Conservation (phyloP, 495 filamentous ascomycete species). For the Penicillium atrosanguineum region DNA sequence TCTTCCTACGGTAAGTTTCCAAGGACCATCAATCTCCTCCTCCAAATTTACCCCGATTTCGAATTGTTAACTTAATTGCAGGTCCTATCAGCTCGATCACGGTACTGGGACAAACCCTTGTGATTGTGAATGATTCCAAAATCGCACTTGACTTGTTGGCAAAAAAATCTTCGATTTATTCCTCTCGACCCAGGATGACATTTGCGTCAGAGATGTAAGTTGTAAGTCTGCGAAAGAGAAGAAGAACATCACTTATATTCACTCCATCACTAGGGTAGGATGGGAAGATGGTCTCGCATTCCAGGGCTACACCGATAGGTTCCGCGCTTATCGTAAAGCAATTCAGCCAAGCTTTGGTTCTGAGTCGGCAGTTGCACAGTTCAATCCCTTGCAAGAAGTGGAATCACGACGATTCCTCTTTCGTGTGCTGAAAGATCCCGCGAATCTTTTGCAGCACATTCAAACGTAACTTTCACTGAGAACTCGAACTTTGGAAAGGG, state of each 20-base stretch:
- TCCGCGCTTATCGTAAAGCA: slow-evolving; percentile 42
- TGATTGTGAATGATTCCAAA: slow-evolving; percentile 46
- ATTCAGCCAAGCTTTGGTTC: slow-evolving; percentile 25
- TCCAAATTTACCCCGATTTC: neutral
- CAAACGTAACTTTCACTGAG: slow-evolving; percentile 22
- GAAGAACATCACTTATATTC: neutral
- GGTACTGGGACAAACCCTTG: slow-evolving; percentile 44
- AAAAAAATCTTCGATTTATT: slow-evolving; percentile 44
- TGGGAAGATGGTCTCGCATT: slow-evolving; percentile 35
- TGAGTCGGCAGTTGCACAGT: slow-evolving; percentile 29
- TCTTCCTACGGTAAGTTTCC: slow-evolving; percentile 38
- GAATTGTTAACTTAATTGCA: slow-evolving; percentile 1
- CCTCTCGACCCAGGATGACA: slow-evolving; percentile 35
- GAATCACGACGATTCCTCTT: slow-evolving; percentile 43
- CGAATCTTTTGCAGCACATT: slow-evolving; percentile 35
- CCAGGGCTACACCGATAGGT: slow-evolving; percentile 34
- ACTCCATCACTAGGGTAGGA: neutral
- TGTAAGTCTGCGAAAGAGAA: too few species aligned
- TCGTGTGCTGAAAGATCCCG: slow-evolving; percentile 36
- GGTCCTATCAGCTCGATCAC: slow-evolving; percentile 54
- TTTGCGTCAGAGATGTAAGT: slow-evolving; percentile 42
- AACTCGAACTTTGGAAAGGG: neutral
- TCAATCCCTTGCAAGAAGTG: slow-evolving; percentile 34
- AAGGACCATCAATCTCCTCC: neutral
- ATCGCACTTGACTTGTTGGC: slow-evolving; percentile 45